Base-by-base conservation (phyloP, 2,329 filamentous ascomycete species). In the Aspergillus eucalypticola region DNA sequence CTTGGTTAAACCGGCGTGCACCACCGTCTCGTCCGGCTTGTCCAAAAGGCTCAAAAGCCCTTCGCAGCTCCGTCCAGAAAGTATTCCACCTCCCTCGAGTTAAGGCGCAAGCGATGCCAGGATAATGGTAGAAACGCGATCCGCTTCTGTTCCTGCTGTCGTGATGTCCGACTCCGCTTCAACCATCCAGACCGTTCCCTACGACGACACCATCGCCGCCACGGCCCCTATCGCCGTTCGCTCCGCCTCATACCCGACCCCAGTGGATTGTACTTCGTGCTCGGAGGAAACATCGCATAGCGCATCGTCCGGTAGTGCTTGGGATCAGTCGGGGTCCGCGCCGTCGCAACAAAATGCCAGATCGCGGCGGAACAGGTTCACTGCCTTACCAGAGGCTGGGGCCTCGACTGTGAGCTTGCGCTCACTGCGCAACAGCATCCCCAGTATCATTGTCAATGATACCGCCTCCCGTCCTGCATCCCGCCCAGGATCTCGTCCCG, bases 391-490 rank as follows among this genome's bases (percentile, higher is more conserved):
- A n/a, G 65, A 66, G 48, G 68, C 68, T 35, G 66, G 67, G 38
- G 63, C 64, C 15, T 70, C 69, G 6, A 63, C 65, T 1, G 60
- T 66, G 5, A 75, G 66, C 53, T 59, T 73, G 35, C 69, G 70
- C 42, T 73, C 73, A 4, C 55, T 73, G 53, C 70, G 68, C 55
- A 76, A 73, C 54, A 76, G 73, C 54, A 73, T 79, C 41, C 77
- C 77, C 52, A 78, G 72, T 60, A 79, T 79, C 48, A 62, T 75
- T 35, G 68, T 79, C 54, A 73, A 78, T 53, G 76, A 78, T 52
- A 54, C 65, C 42, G 65, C 66, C 46, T 59, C 65, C 19, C 69
- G 73, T 27, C 73, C 73, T 6, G 69, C 67, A 65, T 79, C 73
- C 32, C 71, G 71, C 25, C 72, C 69, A 6, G 67, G 73, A n/a